Conservation (phyloP, 2,329 filamentous ascomycete genomes). For the Ambrosiella beaveri region DNA sequence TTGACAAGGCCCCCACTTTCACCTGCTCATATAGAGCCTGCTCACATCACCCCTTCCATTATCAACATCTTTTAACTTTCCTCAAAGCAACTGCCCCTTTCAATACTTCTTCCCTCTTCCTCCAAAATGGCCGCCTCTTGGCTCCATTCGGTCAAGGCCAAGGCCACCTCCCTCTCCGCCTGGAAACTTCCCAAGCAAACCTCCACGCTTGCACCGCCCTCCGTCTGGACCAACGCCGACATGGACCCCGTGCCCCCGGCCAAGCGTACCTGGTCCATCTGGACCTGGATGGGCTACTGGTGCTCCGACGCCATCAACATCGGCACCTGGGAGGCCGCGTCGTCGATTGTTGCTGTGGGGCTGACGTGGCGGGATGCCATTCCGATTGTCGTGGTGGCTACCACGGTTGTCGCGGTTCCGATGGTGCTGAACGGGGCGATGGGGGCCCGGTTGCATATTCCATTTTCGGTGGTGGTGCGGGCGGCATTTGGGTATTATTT, state of each 20-base stretch:
- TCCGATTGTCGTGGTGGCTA: conserved; percentile 28
- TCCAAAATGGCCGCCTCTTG: conserved; percentile 4
- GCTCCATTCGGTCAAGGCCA: conserved; percentile 10
- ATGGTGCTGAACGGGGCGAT: conserved; percentile 26
- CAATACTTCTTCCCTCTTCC: not conserved
- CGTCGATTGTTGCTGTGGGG: conserved; percentile 25
- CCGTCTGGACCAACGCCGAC: conserved; percentile 23
- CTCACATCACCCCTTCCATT: not conserved
- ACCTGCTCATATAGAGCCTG: too few species aligned
- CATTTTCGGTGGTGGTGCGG: conserved; percentile 25
- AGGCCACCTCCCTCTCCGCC: conserved; percentile 4
- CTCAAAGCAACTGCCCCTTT: not conserved
- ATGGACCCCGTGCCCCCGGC: conserved; percentile 22
- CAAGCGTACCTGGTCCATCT: conserved; percentile 26
- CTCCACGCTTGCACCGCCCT: conserved; percentile 9
- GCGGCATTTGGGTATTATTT: conserved; percentile 26
- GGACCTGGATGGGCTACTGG: conserved; percentile 32
- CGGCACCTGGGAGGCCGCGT: conserved; percentile 14
- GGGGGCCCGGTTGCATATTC: conserved; percentile 25
- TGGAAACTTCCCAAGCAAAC: conserved; percentile 12
- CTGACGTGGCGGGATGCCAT: conserved; percentile 28
- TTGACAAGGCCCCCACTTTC: too few species aligned
- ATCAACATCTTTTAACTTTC: not conserved
- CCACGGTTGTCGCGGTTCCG: conserved; percentile 26
- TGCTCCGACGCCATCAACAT: conserved; percentile 22